phyloP scores from a whole-genome alignment of 768 basidiomycete genomes.

The Pleurotus giganteus region DNA sequence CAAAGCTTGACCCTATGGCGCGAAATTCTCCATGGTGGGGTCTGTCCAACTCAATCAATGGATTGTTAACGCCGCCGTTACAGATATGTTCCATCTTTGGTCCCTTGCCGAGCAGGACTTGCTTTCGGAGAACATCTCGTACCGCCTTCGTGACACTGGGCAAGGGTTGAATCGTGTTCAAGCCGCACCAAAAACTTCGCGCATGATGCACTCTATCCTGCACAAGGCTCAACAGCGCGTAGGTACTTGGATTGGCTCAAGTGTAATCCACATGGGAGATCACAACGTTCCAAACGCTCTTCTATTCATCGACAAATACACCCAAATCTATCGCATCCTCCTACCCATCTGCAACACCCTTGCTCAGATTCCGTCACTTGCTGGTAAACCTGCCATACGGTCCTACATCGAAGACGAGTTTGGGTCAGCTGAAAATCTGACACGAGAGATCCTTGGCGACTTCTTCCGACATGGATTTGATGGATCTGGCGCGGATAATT shows the following conservation, averaged over 20 bases:
- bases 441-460: constrained; percentile 72
- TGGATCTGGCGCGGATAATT: constrained; percentile 89
- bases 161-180: constrained; percentile 92
- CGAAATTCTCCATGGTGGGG: constrained; percentile 77
- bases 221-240: constrained; percentile 81
- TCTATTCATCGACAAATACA: constrained; percentile 89
- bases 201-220: constrained; percentile 86
- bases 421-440: constrained; percentile 68
- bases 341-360: constrained; percentile 85
- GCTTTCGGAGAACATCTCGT: constrained; percentile 69
- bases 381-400: constrained; percentile 64
- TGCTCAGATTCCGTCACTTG: constrained; percentile 64
- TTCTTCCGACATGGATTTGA: constrained; percentile 90
- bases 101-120: constrained; percentile 78
- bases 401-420: constrained; percentile 83
- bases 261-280: constrained; percentile 89
- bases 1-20: constrained; percentile 88
- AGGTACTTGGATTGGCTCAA: constrained; percentile 82
- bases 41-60: neutral
- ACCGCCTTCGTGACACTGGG: constrained; percentile 84
- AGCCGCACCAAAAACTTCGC: constrained; percentile 82
- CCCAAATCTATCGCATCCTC: constrained; percentile 87
- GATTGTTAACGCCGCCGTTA: constrained; percentile 1
- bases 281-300: constrained; percentile 83
- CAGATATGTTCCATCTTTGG: constrained; percentile 90